Base-by-base conservation (phyloP, 441 rosid species). In the Theobroma grandiflorum region DNA sequence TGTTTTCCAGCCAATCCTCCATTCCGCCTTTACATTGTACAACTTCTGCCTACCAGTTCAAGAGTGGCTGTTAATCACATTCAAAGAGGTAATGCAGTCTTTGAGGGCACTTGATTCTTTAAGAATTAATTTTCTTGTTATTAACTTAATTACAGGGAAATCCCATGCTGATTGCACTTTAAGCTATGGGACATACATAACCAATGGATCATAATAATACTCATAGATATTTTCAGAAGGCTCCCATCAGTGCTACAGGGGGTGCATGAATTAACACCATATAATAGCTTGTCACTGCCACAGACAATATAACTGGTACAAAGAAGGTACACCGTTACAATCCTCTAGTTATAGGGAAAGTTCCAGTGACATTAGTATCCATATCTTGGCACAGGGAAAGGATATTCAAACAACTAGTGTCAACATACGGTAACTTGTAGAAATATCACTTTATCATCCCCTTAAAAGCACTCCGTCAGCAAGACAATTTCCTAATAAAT, bases 71-170 rank as follows among this genome's bases (percentile, higher is more conserved):
- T 45, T 69, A 69, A 45, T 45, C 37, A 69, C 38, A 2, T 47
- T 33, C 33, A 52, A 18, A 31, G 33, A 75, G 43, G 18, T 59
- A 74, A 55, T 16, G 45, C 61, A 52, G 1, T 50, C 6, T 33
- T 35, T 45, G 45, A 18, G 40, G 16, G 33, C 8, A 33, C 55
- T 71, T 70, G 15, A n/a, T 49, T 71, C 62, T 18, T 52, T 52
- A 52, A 50, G 61, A 33, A 71, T 31, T 14, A 71, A 8, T 33
- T 52, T 71, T 71, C 75, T 71, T 71, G 26, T 20, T 69, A 47
- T 69, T 26, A 47, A 22, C 38, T 22, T 69, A 47, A 26, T 4
- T 16, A 71, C 8, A 68, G 53, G 14, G 11, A 71, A 50, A 50
- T 49, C 22, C 53, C 43, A 16, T 8, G 16, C 6, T 59, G 35